Percentiles rank a stretch among this genome's conserved stretches.
These are phyloP conservation scores for Gautieria morchelliformis DNA, from an alignment of 768 basidiomycete genomes.

Conservation along the genomic window DNA sequence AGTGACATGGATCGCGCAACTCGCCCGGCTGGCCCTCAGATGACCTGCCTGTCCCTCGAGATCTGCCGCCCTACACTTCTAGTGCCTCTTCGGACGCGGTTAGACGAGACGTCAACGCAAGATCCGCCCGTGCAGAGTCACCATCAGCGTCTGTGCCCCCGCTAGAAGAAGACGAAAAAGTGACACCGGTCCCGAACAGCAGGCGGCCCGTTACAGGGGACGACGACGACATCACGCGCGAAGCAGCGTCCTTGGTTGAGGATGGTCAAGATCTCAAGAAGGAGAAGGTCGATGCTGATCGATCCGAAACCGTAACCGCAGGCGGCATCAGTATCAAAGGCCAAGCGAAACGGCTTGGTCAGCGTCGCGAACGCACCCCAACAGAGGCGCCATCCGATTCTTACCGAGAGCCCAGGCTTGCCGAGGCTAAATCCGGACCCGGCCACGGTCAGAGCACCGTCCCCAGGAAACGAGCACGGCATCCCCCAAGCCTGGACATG, in stretches of 20 bases:
- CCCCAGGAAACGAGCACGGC: background rate
- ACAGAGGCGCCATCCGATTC: background rate
- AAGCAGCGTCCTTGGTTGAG: background rate
- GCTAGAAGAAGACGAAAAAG: too few relatives aligned
- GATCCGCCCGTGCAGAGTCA: background rate
- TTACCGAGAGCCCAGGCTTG: background rate
- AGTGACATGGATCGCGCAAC: too few relatives aligned
- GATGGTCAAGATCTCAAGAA: background rate
- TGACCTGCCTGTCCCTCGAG: too few relatives aligned
- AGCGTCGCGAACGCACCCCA: background rate
- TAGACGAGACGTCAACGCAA: too few relatives aligned
- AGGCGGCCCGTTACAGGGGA: background rate
- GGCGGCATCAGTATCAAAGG: slow-evolving; percentile 8
- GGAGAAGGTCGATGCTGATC: background rate
- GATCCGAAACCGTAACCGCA: background rate
- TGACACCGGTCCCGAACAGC: background rate
- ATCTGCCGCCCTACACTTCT: too few relatives aligned
- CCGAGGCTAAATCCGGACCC: background rate
- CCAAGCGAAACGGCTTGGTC: slow-evolving; percentile 1
- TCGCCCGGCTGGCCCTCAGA: too few relatives aligned
- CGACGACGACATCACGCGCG: background rate
- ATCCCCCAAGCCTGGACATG: background rate
- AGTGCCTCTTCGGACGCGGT: too few relatives aligned
- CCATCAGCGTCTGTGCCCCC: background rate
- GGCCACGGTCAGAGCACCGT: too few relatives aligned